Conservation (phyloP, 2,329 filamentous ascomycete genomes). For the Fusarium annulatum region DNA sequence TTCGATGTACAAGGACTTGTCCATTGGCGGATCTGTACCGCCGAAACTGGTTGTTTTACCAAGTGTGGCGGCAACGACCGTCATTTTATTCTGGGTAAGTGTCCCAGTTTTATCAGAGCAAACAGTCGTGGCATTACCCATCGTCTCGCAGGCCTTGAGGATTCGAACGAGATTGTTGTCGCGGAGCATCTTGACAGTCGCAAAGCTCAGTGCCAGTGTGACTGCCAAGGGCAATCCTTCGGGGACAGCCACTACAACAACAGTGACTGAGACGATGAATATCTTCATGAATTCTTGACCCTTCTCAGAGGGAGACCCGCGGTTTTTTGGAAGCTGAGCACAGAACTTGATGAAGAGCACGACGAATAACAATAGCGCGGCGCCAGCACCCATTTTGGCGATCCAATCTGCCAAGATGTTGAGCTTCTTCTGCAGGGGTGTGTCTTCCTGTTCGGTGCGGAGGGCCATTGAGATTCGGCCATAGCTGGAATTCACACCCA, state of each 20-base stretch:
- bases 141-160: constrained; percentile 76
- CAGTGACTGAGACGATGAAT: constrained; percentile 73
- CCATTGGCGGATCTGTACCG: constrained; percentile 35
- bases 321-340: constrained; percentile 66
- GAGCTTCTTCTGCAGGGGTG: constrained; percentile 66
- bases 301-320: constrained; percentile 64
- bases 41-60: constrained; percentile 56
- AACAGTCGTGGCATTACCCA: constrained; percentile 78
- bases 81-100: constrained; percentile 74
- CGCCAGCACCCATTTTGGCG: constrained; percentile 65
- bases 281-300: constrained; percentile 68
- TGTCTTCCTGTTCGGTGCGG: constrained; percentile 62
- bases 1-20: constrained; percentile 36
- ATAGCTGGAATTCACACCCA: constrained; percentile 65
- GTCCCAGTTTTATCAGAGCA: constrained; percentile 72
- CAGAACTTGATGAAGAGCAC: constrained; percentile 84
- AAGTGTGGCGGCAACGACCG: constrained; percentile 75
- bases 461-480: constrained; percentile 68
- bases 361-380: constrained; percentile 78
- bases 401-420: constrained; percentile 49
- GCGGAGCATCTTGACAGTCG: constrained; percentile 75
- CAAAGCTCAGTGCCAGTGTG: constrained; percentile 74
- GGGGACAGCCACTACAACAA: constrained; percentile 74
- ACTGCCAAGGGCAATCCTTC: constrained; percentile 75
- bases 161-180: constrained; percentile 77